A percentile compares a stretch with the other conserved stretches of the same genome.
Conservation (phyloP, 1,139 yeast genomes). For the Hanseniaspora uvarum region DNA sequence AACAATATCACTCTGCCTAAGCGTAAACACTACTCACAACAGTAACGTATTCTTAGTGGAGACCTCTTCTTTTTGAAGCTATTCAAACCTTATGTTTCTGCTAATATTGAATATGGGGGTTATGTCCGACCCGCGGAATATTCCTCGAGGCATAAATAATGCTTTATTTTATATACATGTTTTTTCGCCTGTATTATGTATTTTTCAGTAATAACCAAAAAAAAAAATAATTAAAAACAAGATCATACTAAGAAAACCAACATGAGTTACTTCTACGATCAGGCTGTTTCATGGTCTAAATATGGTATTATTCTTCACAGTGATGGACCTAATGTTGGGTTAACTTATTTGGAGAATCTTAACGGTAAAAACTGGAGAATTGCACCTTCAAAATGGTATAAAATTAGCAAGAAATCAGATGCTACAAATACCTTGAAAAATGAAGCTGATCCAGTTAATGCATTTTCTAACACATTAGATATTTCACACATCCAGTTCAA, state of each 20-base stretch:
- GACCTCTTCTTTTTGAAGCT: no score
- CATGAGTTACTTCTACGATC: conserved; percentile 8
- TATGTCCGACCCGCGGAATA: no score
- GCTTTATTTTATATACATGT: background rate
- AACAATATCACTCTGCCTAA: no score
- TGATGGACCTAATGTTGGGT: conserved; percentile 28
- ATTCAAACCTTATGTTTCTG: no score
- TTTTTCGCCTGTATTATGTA: background rate
- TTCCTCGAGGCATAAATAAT: no score
- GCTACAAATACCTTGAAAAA: background rate
- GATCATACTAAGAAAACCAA: background rate
- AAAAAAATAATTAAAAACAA: background rate
- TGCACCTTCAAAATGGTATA: conserved; percentile 30
- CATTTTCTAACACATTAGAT: background rate
- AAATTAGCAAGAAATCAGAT: conserved; percentile 27
- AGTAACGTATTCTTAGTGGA: no score
- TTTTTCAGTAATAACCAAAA: background rate
- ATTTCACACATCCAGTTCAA: conserved; percentile 27
- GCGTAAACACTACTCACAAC: no score
- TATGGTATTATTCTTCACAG: conserved; percentile 31
- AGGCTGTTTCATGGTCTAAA: conserved; percentile 28
- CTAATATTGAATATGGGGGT: no score
- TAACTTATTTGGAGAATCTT: conserved; percentile 30
- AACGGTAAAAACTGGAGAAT: conserved; percentile 33
- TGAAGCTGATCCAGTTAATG: background rate